phyloP scores from a whole-genome alignment of 768 basidiomycete species.

The Mycena pura region DNA sequence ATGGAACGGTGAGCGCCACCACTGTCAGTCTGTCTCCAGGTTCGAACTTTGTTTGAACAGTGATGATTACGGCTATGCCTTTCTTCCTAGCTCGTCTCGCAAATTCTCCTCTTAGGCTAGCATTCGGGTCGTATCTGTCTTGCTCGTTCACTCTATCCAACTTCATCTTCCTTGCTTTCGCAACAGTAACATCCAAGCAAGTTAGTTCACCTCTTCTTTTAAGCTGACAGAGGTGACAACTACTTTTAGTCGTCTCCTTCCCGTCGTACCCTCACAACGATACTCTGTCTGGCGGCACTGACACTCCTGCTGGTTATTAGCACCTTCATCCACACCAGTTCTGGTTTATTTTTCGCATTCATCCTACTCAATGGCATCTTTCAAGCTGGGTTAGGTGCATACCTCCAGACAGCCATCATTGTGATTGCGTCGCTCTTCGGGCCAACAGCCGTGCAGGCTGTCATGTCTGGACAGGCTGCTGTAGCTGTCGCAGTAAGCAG shows the following conservation, averaged over 20 bases:
- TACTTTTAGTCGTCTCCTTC: conserved; percentile 62
- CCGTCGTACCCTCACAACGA: conserved; percentile 57
- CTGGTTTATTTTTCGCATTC: conserved; percentile 69
- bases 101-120: conserved; percentile 59
- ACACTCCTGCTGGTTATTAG: conserved; percentile 68
- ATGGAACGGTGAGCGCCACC: conserved; percentile 79
- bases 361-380: conserved; percentile 64
- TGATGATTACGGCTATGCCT: conserved; percentile 84
- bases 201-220: conserved; percentile 44
- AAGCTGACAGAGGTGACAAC: not conserved
- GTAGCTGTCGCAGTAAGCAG: conserved; percentile 82
- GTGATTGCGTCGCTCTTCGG: conserved; percentile 87
- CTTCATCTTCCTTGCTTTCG: conserved; percentile 75
- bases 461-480: conserved; percentile 87
- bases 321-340: conserved; percentile 61
- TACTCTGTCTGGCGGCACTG: conserved; percentile 58
- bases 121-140: conserved; percentile 73
- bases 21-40: not conserved
- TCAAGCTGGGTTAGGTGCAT: conserved; percentile 71
- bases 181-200: conserved; percentile 71
- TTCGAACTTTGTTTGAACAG: conserved; percentile 43
- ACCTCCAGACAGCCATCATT: conserved; percentile 78
- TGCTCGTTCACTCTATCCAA: conserved; percentile 68
- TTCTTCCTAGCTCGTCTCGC: conserved; percentile 78
- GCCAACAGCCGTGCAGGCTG: conserved; percentile 68